Percentiles rank a stretch among this genome's conserved stretches.
Evolutionary conservation across 176 grass and related monocot species (phyloP).

Genomic region (Oryza longistaminata): DNA sequence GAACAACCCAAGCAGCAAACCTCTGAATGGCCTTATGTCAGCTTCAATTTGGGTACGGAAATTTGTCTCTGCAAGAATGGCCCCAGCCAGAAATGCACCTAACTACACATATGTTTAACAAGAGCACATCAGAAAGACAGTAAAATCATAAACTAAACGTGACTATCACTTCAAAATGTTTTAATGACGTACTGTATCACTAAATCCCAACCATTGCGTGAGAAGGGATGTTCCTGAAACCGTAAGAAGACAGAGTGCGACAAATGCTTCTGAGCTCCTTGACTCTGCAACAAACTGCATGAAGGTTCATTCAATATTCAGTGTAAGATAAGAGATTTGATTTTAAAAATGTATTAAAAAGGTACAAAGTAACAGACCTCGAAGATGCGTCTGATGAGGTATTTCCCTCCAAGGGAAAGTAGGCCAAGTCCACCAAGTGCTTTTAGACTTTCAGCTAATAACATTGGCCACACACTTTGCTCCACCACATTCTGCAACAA

Average conservation of each 20-base stretch:
- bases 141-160: conserved; percentile 28
- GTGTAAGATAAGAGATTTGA: conserved; percentile 25
- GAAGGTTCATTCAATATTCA: conserved; percentile 27
- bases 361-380: conserved; percentile 54
- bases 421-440: conserved; percentile 93
- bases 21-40: conserved; percentile 99
- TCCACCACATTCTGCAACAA: conserved; percentile 61
- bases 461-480: conserved; percentile 79
- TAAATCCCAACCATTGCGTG: conserved; percentile 92
- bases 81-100: conserved; percentile 98
- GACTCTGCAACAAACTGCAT: conserved; percentile 94
- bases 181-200: conserved; percentile 77
- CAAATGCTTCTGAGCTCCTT: conserved; percentile 98
- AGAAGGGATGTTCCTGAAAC: conserved; percentile 96
- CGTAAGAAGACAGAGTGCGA: conserved; percentile 92
- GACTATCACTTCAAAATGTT: conserved; percentile 24
- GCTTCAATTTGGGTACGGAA: conserved; percentile 99
- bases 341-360: not conserved
- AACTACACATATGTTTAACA: conserved; percentile 49
- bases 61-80: conserved; percentile 97
- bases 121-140: conserved; percentile 13
- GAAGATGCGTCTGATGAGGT: conserved; percentile 80
- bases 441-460: conserved; percentile 88
- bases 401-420: conserved; percentile 96
- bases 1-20: conserved; percentile 94